These are phyloP conservation scores for Alternaria ventricosa DNA, from an alignment of 2,329 filamentous ascomycete species.

Conservation along the genomic window DNA sequence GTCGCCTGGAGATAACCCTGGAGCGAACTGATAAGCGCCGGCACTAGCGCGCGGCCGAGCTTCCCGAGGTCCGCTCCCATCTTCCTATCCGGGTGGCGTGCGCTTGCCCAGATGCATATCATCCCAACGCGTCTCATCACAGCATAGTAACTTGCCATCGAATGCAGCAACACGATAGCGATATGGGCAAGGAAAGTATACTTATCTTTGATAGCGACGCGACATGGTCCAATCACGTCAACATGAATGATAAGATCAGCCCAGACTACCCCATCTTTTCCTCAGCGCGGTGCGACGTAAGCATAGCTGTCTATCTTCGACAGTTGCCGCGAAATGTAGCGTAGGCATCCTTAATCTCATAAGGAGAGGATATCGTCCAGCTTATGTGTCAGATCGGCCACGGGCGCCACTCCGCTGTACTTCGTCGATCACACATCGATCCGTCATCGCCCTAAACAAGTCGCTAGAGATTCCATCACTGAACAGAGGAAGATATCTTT, in stretches of 20 bases:
- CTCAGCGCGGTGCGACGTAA: background rate
- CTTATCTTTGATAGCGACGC: background rate
- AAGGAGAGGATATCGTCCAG: background rate
- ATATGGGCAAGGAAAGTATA: background rate
- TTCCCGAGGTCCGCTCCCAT: background rate
- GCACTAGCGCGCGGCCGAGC: constrained; percentile 1
- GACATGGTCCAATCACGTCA: background rate
- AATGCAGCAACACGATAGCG: background rate
- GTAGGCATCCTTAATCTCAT: background rate
- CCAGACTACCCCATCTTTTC: background rate
- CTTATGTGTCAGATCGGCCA: background rate
- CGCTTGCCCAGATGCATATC: background rate
- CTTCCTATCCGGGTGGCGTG: background rate
- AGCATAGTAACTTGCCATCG: background rate
- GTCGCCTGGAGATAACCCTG: background rate
- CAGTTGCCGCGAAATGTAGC: background rate
- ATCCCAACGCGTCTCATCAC: background rate
- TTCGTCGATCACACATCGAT: background rate
- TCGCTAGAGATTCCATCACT: background rate
- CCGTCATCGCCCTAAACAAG: background rate
- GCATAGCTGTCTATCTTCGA: background rate
- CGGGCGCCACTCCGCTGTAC: background rate
- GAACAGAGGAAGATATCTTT: too few species aligned
- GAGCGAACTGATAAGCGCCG: background rate
- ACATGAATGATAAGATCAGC: background rate